Evolutionary conservation across 441 rosid genomes (phyloP), one percentile per base, ranked within the genome.

Genomic region (Biscutella laevigata): DNA sequence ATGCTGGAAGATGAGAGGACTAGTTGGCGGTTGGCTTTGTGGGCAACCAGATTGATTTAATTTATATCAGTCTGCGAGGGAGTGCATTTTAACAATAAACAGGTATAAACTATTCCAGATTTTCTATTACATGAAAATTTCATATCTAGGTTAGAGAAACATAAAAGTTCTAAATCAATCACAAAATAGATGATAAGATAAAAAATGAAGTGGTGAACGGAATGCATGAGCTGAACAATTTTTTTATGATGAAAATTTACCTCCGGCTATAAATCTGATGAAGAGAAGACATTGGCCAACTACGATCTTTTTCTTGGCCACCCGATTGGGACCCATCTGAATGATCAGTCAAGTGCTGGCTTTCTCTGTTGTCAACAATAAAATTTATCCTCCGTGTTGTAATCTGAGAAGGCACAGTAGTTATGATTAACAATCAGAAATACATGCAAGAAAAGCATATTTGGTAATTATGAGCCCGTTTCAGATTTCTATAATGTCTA

Each of bases 191-290:
- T 16, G 4, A 44, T 42, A 57, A 62, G 38, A 53, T 8, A 24
- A 49, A 47, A 54, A 22, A 39, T 10, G 40, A 16, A 46, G 32
- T 25, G 43, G 17, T 49, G 17, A 49, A 34, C 13, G 9, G 38
- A 46, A 14, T 44, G 51, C 27, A 67, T 24, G 54, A 53, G 55
- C 33, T 53, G 47, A 21, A 46, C 29, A 45, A 26, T 38, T 47
- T 30, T 41, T 37, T 16, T 28, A 53, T 60, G 39, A 41, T 46
- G 42, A 58, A 52, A 47, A 19, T 59, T 71, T 55, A 89, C 99
- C 99, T 85, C 67, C 99, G 80, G 71, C 99, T 89, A 73, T 89
- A 87, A 50, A 94, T 90, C 69, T 87, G 97, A 81, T 82, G 95
- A 64, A 94, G 96, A 56, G 92, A 76, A 57, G 94, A 80, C 74